These are phyloP conservation scores for Lenzites betulinus DNA, from an alignment of 768 basidiomycete species.

Conservation along the genomic window DNA sequence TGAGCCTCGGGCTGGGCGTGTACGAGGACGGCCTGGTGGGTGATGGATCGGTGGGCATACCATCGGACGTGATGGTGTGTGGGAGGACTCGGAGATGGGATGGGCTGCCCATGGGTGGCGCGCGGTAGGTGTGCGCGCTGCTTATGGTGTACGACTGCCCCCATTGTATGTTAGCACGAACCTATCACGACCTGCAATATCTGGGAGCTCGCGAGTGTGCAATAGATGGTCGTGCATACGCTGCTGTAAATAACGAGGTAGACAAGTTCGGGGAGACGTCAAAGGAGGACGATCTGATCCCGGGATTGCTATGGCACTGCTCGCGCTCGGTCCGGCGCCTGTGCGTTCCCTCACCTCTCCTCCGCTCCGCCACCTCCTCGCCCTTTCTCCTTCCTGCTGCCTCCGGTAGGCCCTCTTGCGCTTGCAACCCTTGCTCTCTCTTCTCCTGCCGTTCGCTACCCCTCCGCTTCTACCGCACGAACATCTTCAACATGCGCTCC, in stretches of 20 bases:
- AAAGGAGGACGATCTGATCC: constrained; percentile 1
- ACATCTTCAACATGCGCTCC: constrained; percentile 9
- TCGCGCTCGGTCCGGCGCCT: not conserved
- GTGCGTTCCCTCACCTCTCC: not conserved
- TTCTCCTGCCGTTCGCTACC: constrained; percentile 11
- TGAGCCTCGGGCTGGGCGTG: not conserved
- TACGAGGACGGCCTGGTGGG: no score
- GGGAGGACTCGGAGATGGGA: not conserved
- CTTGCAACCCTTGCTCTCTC: constrained; percentile 25
- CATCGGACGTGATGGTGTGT: not conserved
- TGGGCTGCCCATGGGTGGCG: not conserved
- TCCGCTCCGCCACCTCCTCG: constrained; percentile 14
- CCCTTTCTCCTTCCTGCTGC: constrained; percentile 21
- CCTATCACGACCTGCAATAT: not conserved
- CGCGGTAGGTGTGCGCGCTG: not conserved
- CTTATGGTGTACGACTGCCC: not conserved
- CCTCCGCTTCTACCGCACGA: constrained; percentile 5
- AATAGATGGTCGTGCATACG: not conserved
- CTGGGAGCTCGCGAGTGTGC: no score
- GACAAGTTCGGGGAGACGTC: not conserved
- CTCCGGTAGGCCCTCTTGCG: constrained; percentile 37
- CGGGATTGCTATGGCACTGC: constrained; percentile 22
- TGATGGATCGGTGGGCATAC: not conserved
- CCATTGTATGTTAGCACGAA: not conserved
- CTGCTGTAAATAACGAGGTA: not conserved